Base-by-base conservation (phyloP, 768 basidiomycete genomes). In the Pleurotus djamor region DNA sequence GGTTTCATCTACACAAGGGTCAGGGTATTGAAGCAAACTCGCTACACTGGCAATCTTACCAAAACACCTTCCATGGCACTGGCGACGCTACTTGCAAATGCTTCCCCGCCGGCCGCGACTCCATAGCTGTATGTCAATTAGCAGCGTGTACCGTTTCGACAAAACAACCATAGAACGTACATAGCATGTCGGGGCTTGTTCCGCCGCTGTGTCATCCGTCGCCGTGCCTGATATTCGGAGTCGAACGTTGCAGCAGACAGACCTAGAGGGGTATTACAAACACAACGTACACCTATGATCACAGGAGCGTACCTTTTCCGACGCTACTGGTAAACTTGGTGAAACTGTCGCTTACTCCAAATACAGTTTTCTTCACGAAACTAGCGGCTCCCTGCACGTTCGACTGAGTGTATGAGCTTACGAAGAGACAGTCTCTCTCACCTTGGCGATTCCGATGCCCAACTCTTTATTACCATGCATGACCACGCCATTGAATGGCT, bases 321-420 rank as follows among this genome's bases (percentile, higher is more conserved):
- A 99, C 87, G 70, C 94, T 97, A 63, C 95, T 93, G 1, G 97
- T 98, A 68, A 99, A 89, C 73, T 98, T 98, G n/a, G 96, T 96
- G 69, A 99, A 79, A 69, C 94, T 96, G 68, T 99, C 96, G 36
- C 92, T 91, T 45, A 99, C 71, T 38, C 97, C 97, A 66, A 98
- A 99, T 5, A 98, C 92, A 0, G 96, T 97, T 77, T 99, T 99
- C 79, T 98, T 98, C 57, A 98, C 91, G 65, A 99, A 96, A 69
- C 95, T 98, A 5, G 96, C 94, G 0, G 96, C 96, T 48, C 97
- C 97, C 90, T 96, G 65, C 21, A 28, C 21, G n/a, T 47, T 13
- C 59, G 1, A 28, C 28, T 36, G 16, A 13, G 35, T 14, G 28
- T 6, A 59, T 21, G 35, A 41, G n/a, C 28, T 38, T 37, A 51